phyloP scores from a whole-genome alignment of 2,329 filamentous ascomycete genomes.

The Colletotrichum australisinense region DNA sequence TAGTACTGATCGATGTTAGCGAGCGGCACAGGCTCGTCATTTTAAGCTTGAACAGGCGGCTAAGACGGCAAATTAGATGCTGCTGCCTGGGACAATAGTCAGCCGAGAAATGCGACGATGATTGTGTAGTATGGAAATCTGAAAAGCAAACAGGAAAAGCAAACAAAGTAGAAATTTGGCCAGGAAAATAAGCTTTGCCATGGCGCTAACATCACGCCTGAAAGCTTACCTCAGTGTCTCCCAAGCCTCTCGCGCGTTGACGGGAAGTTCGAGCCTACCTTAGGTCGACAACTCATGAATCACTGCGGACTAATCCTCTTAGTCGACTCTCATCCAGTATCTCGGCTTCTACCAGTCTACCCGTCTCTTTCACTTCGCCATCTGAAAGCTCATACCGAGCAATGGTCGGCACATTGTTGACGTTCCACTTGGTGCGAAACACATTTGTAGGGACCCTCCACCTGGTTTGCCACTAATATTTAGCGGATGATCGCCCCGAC shows the following conservation, averaged over 20 bases:
- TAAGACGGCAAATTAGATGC: not conserved
- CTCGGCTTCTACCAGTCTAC: constrained; percentile 35
- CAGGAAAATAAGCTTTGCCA: not conserved
- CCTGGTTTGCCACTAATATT: constrained; percentile 37
- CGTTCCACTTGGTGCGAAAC: constrained; percentile 48
- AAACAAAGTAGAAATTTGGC: not conserved
- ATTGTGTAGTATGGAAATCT: too few relatives aligned
- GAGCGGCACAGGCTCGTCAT: not conserved
- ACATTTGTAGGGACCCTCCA: constrained; percentile 48
- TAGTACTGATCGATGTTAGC: not conserved
- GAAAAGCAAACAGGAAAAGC: not conserved
- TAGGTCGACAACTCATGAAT: not conserved
- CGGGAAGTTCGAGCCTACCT: not conserved
- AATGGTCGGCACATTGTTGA: constrained; percentile 48
- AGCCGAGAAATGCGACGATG: too few relatives aligned
- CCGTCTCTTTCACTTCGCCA: constrained; percentile 44
- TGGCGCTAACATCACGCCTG: not conserved
- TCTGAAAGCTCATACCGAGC: constrained; percentile 46
- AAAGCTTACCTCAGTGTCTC: not conserved
- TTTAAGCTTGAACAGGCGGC: not conserved
- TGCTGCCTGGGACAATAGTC: not conserved
- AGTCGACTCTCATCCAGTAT: constrained; percentile 44
- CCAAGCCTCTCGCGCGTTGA: too few relatives aligned
- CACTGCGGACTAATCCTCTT: constrained; percentile 36
- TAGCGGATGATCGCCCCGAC: not conserved